phyloP scores from a whole-genome alignment of 176 grass and related monocot species.

The Triticum dicoccoides region DNA sequence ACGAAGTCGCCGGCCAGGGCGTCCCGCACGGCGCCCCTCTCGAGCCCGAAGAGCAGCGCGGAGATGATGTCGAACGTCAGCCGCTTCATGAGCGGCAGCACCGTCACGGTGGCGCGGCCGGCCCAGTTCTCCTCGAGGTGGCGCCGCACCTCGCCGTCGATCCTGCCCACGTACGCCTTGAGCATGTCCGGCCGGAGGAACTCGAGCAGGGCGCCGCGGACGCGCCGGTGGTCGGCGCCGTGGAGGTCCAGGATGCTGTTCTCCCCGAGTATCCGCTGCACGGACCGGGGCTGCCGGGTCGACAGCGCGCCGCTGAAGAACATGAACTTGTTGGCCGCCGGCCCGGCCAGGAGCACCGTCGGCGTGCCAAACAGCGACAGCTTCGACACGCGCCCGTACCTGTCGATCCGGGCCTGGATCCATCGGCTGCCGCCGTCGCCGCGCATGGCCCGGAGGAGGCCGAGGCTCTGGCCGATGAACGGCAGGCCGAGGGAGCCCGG shows the following conservation, averaged over 20 bases:
- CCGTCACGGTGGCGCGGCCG: not conserved
- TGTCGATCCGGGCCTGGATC: constrained; percentile 11
- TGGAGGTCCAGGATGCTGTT: constrained; percentile 34
- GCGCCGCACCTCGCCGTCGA: constrained; percentile 45
- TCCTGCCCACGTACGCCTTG: constrained; percentile 37
- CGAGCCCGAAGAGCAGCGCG: constrained; percentile 40
- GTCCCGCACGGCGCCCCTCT: constrained; percentile 24
- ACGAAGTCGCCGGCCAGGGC: constrained; percentile 30
- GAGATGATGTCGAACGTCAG: constrained; percentile 55
- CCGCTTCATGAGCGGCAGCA: constrained; percentile 50
- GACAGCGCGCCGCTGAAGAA: constrained; percentile 25
- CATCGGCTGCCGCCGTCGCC: constrained; percentile 41
- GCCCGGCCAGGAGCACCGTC: constrained; percentile 24
- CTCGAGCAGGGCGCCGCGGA: constrained; percentile 37
- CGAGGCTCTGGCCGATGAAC: constrained; percentile 45
- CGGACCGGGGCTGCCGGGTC: constrained; percentile 35
- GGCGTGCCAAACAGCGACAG: constrained; percentile 45
- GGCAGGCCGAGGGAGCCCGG: constrained; percentile 49
- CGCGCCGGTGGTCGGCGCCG: constrained; percentile 46
- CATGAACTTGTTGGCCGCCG: constrained; percentile 41
- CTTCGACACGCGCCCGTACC: constrained; percentile 52
- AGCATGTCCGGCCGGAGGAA: constrained; percentile 55
- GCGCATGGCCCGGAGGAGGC: constrained; percentile 52
- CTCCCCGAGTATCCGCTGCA: constrained; percentile 29
- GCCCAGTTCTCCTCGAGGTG: constrained; percentile 37